phyloP scores from a whole-genome alignment of 78 protist species.

The Creolimax fragrantissima region DNA sequence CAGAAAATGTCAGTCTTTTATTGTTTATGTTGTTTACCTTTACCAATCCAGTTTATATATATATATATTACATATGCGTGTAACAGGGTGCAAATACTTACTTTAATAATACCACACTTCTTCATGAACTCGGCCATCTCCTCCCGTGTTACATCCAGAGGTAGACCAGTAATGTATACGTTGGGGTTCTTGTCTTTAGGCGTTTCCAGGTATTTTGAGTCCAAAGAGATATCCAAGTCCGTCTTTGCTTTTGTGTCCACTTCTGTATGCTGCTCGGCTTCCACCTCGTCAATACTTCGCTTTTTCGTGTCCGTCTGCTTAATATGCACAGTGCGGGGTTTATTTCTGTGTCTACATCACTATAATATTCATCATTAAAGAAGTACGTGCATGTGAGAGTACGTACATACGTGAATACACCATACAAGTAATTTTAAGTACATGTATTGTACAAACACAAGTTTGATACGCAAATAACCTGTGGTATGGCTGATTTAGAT shows the following conservation, averaged over 20 bases:
- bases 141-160: neutral
- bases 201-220: neutral
- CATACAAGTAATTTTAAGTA: neutral
- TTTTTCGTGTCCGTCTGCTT: neutral
- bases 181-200: neutral
- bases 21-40: no score
- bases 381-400: neutral
- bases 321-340: neutral
- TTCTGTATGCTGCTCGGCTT: neutral
- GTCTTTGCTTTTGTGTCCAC: neutral
- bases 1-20: no score
- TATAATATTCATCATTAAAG: neutral
- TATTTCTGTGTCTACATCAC: neutral
- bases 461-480: neutral
- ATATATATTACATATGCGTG: no score
- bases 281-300: no score
- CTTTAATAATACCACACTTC: neutral
- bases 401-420: neutral
- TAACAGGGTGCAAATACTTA: no score
- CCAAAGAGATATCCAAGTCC: no score
- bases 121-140: neutral
- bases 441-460: no score
- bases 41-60: no score
- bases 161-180: neutral
- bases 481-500: neutral